These are phyloP conservation scores for Erodium texanum DNA, from an alignment of 441 rosid species.

Conservation along the genomic window DNA sequence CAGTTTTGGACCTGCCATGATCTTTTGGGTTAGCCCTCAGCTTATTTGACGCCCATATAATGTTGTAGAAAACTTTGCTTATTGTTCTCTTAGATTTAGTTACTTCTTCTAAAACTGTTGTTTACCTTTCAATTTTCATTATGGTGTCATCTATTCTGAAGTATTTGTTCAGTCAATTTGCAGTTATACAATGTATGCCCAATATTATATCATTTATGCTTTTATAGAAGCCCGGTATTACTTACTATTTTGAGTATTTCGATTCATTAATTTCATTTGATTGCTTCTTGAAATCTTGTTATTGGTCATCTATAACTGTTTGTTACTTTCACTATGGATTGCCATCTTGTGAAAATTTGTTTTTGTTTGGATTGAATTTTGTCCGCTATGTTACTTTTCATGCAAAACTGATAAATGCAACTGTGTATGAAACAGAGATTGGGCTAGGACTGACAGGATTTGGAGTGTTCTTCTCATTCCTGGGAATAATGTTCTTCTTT, in stretches of 20 bases:
- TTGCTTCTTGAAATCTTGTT: not conserved
- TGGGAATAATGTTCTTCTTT: constrained; percentile 74
- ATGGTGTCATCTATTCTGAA: not conserved
- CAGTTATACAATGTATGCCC: not conserved
- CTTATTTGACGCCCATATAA: not conserved
- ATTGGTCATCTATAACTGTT: not conserved
- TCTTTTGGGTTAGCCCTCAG: not conserved
- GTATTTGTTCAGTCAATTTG: not conserved
- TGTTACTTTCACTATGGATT: not conserved
- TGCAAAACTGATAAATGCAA: not conserved
- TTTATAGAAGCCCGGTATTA: too few relatives aligned
- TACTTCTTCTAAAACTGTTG: not conserved
- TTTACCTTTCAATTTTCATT: not conserved
- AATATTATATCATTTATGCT: not conserved
- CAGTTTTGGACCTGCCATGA: not conserved
- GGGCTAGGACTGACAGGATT: constrained; percentile 89
- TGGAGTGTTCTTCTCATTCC: constrained; percentile 81
- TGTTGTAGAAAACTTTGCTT: not conserved
- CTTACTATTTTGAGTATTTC: too few relatives aligned
- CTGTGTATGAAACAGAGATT: constrained; percentile 44
- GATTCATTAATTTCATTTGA: not conserved
- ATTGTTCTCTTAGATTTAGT: constrained; percentile 1
- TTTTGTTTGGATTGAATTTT: not conserved
- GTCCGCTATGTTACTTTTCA: not conserved
- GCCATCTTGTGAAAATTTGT: not conserved